Evolutionary conservation across 768 basidiomycete genomes (phyloP).

Genomic region (Leccinum broughii): DNA sequence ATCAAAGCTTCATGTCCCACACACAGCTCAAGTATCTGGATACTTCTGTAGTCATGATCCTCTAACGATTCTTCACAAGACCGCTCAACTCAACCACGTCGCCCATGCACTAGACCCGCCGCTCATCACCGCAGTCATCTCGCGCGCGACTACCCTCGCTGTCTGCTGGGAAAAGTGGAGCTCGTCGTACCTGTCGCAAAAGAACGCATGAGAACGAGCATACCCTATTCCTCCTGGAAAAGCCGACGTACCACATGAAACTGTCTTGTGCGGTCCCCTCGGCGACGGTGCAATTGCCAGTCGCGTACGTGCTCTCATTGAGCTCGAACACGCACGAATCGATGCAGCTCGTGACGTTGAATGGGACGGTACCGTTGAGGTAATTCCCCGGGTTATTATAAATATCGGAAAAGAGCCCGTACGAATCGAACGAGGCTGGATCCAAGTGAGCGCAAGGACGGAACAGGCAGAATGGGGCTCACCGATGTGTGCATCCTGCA

Average conservation of each 20-base stretch:
- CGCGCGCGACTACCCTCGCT: conserved; percentile 51
- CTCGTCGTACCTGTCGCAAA: conserved; percentile 41
- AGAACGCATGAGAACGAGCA: not conserved
- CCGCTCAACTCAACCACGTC: conserved; percentile 47
- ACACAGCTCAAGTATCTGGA: too few relatives aligned
- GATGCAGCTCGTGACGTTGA: conserved; percentile 56
- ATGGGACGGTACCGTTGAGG: conserved; percentile 62
- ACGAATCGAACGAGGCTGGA: conserved; percentile 60
- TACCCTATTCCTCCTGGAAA: not conserved
- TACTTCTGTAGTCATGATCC: not conserved
- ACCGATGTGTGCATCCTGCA: conserved; percentile 62
- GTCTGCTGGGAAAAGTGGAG: conserved; percentile 63
- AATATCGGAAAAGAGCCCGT: conserved; percentile 62
- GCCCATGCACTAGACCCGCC: conserved; percentile 47
- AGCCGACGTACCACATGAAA: conserved; percentile 52
- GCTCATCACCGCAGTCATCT: conserved; percentile 48
- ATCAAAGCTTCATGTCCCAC: not conserved
- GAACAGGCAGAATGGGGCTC: not conserved
- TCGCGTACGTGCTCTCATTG: conserved; percentile 25
- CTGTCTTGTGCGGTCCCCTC: conserved; percentile 48
- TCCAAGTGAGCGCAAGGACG: not conserved
- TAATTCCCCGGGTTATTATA: conserved; percentile 49
- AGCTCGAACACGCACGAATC: conserved; percentile 45
- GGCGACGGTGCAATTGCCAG: conserved; percentile 36
- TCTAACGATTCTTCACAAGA: not conserved